Base-by-base conservation (phyloP, 2,329 filamentous ascomycete species). In the Cladosporium sphaerospermum region DNA sequence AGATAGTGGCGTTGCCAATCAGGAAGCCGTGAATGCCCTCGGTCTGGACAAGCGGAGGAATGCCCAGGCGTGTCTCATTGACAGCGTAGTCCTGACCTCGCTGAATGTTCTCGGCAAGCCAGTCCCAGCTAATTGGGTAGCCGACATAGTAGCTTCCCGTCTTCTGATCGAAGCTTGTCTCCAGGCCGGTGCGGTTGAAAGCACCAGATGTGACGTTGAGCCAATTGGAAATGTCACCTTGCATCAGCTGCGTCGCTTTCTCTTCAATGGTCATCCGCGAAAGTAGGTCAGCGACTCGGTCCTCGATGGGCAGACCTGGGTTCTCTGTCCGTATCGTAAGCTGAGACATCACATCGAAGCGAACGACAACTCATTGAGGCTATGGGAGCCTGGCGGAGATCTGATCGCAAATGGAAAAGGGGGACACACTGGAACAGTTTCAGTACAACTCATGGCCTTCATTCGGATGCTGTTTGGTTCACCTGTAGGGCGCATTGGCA, bases 21-120 rank as follows among this genome's bases (percentile, higher is more conserved):
- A 88, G 72, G 59, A 89, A 83, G 1, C 85, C 86, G 62, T 89
- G 86, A 42, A 89, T 85, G 36, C 82, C 85, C 69, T 90, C 86
- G 3, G 80, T 85, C 67, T 89, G 86, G 11, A 86, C 81, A 59
- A 88, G 77, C 1, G 86, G 82, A 6, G 86, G 86, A 49, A 89
- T 89, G 0, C 84, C 86, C 8, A 84, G 70, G 1, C 79, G 82
- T 1, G 83, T 86, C 58, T 85, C 81, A 14, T 87, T 73, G 45
- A 83, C 61, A 2, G 88, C 71, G 58, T 89, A 89, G 50, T 88
- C 83, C 62, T 89, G 85, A 3, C 76, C 86, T 36, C 73, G 71
- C 66, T 81, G 81, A 59, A 87, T 78, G 45, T 82, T 82, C 16
- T 79, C 74, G 23, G 79, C 77, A 43, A 89, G 77, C 71, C 78